Conservation (phyloP, 805 yeast genomes). For the Candida sonorensis region DNA sequence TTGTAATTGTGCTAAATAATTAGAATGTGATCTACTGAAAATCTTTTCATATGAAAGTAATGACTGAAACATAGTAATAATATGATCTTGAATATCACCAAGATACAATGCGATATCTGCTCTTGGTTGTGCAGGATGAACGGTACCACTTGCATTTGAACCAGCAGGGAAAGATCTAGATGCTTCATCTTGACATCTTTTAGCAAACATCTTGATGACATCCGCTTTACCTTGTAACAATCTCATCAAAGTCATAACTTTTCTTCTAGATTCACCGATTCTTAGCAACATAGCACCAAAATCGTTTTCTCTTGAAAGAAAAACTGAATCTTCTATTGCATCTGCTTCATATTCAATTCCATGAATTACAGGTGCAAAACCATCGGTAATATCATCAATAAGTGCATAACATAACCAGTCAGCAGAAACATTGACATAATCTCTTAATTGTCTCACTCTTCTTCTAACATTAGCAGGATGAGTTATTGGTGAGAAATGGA, state of each 20-base stretch:
- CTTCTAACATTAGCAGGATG: slow-evolving; percentile 76
- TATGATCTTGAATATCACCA: slow-evolving; percentile 97
- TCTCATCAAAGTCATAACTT: slow-evolving; percentile 89
- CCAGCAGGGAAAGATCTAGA: slow-evolving; percentile 12
- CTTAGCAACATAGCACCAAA: slow-evolving; percentile 69
- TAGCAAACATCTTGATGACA: slow-evolving; percentile 92
- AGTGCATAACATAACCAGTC: slow-evolving; percentile 82
- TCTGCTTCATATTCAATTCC: slow-evolving; percentile 76
- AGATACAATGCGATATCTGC: slow-evolving; percentile 87
- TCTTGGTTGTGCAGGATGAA: slow-evolving; percentile 51
- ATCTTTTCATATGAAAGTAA: slow-evolving; percentile 87
- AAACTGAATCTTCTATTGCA: slow-evolving; percentile 79
- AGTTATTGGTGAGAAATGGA: slow-evolving; percentile 61
- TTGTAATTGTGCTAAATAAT: slow-evolving; percentile 88
- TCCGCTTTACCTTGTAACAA: slow-evolving; percentile 90
- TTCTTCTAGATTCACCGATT: slow-evolving; percentile 85
- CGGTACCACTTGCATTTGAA: slow-evolving; percentile 9
- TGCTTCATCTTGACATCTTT: slow-evolving; percentile 79
- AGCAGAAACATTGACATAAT: slow-evolving; percentile 68
- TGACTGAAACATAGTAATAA: slow-evolving; percentile 93
- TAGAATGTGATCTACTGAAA: slow-evolving; percentile 84
- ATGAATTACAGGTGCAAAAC: slow-evolving; percentile 75
- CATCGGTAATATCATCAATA: slow-evolving; percentile 80
- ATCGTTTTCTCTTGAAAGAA: slow-evolving; percentile 68
- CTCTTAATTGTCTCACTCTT: slow-evolving; percentile 73